Evolutionary conservation across 352 stramenopile species (phyloP).

Genomic region (Globisporangium echinulatum): DNA sequence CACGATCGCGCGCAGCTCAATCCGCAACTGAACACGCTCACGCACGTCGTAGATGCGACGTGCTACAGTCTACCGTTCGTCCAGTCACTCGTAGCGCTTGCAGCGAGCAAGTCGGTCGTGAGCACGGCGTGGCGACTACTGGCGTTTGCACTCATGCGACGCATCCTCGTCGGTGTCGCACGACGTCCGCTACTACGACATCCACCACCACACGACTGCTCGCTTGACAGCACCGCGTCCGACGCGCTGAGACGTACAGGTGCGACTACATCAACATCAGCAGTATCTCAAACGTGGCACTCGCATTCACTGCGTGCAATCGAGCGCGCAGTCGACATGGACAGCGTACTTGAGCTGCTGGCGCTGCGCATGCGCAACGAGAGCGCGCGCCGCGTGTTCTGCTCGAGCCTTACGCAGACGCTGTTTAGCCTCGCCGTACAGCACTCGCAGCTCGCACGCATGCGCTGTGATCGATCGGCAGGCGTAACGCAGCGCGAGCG

Average conservation of each 20-base stretch:
- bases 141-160: conserved; percentile 21
- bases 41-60: background rate
- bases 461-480: background rate
- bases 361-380: conserved; percentile 25
- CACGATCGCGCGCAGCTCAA: background rate
- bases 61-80: conserved; percentile 25
- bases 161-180: conserved; percentile 2
- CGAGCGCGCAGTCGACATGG: conserved; percentile 15
- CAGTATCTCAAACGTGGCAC: background rate
- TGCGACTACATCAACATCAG: background rate
- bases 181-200: too few relatives aligned
- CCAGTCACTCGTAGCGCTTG: conserved; percentile 20
- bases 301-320: conserved; percentile 4
- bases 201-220: too few relatives aligned
- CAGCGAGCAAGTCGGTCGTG: conserved; percentile 1
- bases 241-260: too few relatives aligned
- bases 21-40: background rate
- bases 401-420: conserved; percentile 22
- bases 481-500: too few relatives aligned
- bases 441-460: conserved; percentile 17
- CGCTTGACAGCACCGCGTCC: too few relatives aligned
- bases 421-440: conserved; percentile 25
- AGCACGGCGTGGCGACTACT: conserved; percentile 24
- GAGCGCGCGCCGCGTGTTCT: conserved; percentile 20
- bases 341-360: conserved; percentile 23